A percentile compares a stretch with the other conserved stretches of the same genome.
Evolutionary conservation across 805 yeast species (phyloP).

Genomic region (Candida oleophila): DNA sequence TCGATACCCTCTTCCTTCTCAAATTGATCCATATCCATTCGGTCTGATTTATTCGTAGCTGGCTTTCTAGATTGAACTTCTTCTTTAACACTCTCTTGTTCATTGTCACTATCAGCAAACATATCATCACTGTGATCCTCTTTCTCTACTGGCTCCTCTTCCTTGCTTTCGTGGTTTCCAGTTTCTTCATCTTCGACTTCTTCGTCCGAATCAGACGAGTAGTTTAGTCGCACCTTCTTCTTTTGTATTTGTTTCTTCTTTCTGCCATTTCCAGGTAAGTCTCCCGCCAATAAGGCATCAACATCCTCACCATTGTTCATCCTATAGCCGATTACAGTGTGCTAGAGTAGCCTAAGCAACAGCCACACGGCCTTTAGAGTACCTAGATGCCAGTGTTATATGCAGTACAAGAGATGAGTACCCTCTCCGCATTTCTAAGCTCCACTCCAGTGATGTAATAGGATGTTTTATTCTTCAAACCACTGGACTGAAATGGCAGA

Average conservation of each 20-base stretch:
- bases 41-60: constrained; percentile 8
- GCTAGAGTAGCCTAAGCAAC: too few relatives aligned
- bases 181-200: constrained; percentile 13
- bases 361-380: too few relatives aligned
- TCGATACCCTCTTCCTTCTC: constrained; percentile 23
- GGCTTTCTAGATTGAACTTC: constrained; percentile 9
- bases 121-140: constrained; percentile 37
- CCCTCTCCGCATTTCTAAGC: not conserved
- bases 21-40: constrained; percentile 23
- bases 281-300: constrained; percentile 7
- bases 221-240: constrained; percentile 16
- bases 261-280: constrained; percentile 11
- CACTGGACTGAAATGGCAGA: constrained; percentile 31
- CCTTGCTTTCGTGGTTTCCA: too few relatives aligned
- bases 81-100: constrained; percentile 11
- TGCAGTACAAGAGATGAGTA: not conserved
- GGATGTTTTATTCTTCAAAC: too few relatives aligned
- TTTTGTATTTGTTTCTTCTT: constrained; percentile 14
- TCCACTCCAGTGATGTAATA: too few relatives aligned
- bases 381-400: too few relatives aligned
- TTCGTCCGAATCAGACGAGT: constrained; percentile 25
- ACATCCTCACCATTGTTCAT: constrained; percentile 6
- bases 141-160: constrained; percentile 10
- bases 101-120: constrained; percentile 35
- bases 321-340: too few relatives aligned